Base-by-base conservation (phyloP, 345 rosid genomes). In the Boechera divaricarpa region DNA sequence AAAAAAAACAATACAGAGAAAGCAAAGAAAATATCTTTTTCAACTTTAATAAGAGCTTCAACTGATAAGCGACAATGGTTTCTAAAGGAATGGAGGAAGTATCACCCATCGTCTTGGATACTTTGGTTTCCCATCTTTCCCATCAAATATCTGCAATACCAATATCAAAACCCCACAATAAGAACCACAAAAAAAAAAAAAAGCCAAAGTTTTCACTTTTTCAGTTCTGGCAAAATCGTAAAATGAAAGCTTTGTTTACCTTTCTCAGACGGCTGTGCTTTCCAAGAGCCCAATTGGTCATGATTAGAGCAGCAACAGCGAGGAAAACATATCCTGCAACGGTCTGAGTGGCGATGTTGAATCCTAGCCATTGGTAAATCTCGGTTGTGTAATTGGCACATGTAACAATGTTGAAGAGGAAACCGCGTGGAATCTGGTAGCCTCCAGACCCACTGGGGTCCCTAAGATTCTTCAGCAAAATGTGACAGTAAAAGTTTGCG, bases 341-440 rank as follows among this genome's bases (percentile, higher is more conserved):
- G 10, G 97, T 95, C 87, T 95, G 99, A 1, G 97, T 95, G 0
- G 99, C 99, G 26, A 91, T 85, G 60, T 95, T 95, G 91, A 92
- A 95, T 53, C 98, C 99, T 74, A 95, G 44, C 99, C 98, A 95
- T 77, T 95, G 99, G 78, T 95, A 95, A 58, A 93, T 93, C 84
- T 95, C 99, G 0, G 98, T 95, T 0, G 96, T 89, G 85, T 95
- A 95, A 72, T 95, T 95, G n/a, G 98, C 98, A 52, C 98, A 95
- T 0, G 99, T 93, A 76, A 95, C 98, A 15, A 93, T 84, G 77
- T 95, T 91, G 81, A 95, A 95, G 80, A 95, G 85, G 87, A 95
- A 95, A 11, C 98, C 99, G 2, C 44, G 76, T 6, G 99, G 99
- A 57, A 95, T 93, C 78, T 95, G 99, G 76, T 95, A 95, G 33